These are phyloP conservation scores for Sugiyamaella lignohabitans DNA, from an alignment of 805 yeast genomes.

Conservation along the genomic window DNA sequence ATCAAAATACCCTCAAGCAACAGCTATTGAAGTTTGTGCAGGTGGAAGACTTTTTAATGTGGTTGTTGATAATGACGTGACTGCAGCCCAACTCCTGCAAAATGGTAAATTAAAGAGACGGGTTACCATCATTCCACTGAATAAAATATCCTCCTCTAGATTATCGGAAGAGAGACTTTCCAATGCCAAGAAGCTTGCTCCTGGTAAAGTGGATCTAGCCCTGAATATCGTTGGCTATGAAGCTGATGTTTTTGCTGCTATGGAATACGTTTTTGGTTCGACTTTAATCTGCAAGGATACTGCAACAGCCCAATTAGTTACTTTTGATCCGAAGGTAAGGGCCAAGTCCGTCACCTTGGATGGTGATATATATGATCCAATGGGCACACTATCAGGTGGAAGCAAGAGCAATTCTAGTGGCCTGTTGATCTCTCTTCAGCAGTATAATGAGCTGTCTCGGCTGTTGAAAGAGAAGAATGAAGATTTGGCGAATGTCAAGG, in stretches of 20 bases:
- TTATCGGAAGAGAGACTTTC: constrained; percentile 47
- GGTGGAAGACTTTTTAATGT: constrained; percentile 87
- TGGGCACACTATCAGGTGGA: constrained; percentile 96
- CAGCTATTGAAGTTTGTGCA: constrained; percentile 89
- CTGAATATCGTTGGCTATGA: constrained; percentile 72
- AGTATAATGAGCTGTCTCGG: constrained; percentile 44
- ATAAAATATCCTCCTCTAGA: constrained; percentile 63
- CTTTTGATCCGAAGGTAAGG: constrained; percentile 75
- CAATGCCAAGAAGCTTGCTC: constrained; percentile 70
- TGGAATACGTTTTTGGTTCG: constrained; percentile 86
- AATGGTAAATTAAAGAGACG: constrained; percentile 71
- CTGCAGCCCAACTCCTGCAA: constrained; percentile 78
- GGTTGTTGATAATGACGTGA: constrained; percentile 79
- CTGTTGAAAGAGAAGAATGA: constrained; percentile 38
- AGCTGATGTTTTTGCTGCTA: constrained; percentile 63
- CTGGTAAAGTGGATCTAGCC: constrained; percentile 86
- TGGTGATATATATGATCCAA: constrained; percentile 94
- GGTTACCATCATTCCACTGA: constrained; percentile 87
- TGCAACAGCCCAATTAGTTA: constrained; percentile 79
- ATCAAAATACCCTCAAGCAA: constrained; percentile 51
- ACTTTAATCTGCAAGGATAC: constrained; percentile 87
- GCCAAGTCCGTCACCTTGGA: constrained; percentile 81
- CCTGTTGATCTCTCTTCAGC: constrained; percentile 58
- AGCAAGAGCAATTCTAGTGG: constrained; percentile 56
- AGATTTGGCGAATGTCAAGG: constrained; percentile 38